phyloP scores from a whole-genome alignment of 371 early-diverging fungal species.

The Mortierella sp. region DNA sequence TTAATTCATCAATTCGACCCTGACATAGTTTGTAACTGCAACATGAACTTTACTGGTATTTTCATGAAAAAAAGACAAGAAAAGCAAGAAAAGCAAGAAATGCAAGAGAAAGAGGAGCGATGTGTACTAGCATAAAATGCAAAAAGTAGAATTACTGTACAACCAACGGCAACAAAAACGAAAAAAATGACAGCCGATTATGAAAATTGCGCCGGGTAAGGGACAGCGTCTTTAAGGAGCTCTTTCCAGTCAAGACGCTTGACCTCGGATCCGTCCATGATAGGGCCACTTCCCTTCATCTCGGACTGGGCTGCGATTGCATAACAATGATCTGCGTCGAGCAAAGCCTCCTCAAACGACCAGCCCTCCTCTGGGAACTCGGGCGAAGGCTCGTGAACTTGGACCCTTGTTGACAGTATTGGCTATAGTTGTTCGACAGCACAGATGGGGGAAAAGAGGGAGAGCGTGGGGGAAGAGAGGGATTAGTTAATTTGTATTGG shows the following conservation, averaged over 20 bases:
- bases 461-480: neutral
- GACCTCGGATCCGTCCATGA: slow-evolving; percentile 42
- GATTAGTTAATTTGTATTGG: neutral
- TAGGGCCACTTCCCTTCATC: slow-evolving; percentile 9
- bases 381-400: slow-evolving; percentile 25
- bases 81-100: neutral
- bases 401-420: slow-evolving; percentile 28
- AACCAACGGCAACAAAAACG: neutral
- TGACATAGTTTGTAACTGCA: neutral
- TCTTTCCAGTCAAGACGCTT: slow-evolving; percentile 36
- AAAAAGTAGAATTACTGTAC: neutral
- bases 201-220: slow-evolving; percentile 28
- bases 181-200: neutral
- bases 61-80: neutral
- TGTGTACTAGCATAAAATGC: neutral
- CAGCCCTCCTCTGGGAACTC: slow-evolving; percentile 39
- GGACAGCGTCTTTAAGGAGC: slow-evolving; percentile 42
- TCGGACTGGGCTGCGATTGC: slow-evolving; percentile 44
- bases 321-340: slow-evolving; percentile 48
- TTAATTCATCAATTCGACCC: neutral
- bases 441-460: neutral
- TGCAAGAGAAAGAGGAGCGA: neutral
- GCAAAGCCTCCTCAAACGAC: slow-evolving; percentile 49
- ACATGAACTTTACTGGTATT: neutral
- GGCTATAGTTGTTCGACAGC: slow-evolving; percentile 19